Evolutionary conservation across 2,329 filamentous ascomycete genomes (phyloP).

Genomic region (Anisogramma anomala): DNA sequence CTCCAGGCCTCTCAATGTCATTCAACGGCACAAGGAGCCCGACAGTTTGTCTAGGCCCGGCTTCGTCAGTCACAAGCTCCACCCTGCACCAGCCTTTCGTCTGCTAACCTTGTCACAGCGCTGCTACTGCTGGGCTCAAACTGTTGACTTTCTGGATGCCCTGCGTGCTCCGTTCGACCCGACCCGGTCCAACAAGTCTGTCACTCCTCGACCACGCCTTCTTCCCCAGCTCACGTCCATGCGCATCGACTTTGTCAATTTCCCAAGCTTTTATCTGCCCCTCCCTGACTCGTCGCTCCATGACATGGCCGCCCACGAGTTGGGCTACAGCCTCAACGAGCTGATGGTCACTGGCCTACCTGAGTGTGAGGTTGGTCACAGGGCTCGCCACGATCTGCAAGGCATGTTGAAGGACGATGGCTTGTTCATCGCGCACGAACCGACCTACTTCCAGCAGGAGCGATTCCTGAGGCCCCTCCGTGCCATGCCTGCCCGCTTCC

Average conservation of each 20-base stretch:
- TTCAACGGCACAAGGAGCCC: slow-evolving; percentile 32
- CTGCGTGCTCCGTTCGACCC: slow-evolving; percentile 41
- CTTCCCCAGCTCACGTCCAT: slow-evolving; percentile 36
- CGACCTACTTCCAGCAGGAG: slow-evolving; percentile 31
- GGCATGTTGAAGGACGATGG: slow-evolving; percentile 43
- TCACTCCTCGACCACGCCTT: slow-evolving; percentile 27
- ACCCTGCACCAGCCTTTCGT: no score
- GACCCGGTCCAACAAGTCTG: slow-evolving; percentile 21
- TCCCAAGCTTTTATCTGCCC: slow-evolving; percentile 33
- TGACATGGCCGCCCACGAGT: slow-evolving; percentile 40
- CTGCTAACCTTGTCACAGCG: slow-evolving; percentile 19
- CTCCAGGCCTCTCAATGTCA: slow-evolving; percentile 30
- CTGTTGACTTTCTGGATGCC: slow-evolving; percentile 40
- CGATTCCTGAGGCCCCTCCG: slow-evolving; percentile 29
- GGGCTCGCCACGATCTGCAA: slow-evolving; percentile 35
- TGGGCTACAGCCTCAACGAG: slow-evolving; percentile 42
- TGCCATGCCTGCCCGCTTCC: slow-evolving; percentile 20
- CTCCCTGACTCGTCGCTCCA: slow-evolving; percentile 37
- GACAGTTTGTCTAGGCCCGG: slow-evolving; percentile 35
- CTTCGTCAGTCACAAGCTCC: slow-evolving; percentile 22
- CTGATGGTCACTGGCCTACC: slow-evolving; percentile 42
- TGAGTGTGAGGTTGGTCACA: slow-evolving; percentile 35
- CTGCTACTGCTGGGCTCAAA: slow-evolving; percentile 42
- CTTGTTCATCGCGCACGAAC: slow-evolving; percentile 34
- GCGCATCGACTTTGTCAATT: slow-evolving; percentile 45